Evolutionary conservation across 148 eudicot species (phyloP).

Genomic region (Rhododendron henanense): DNA sequence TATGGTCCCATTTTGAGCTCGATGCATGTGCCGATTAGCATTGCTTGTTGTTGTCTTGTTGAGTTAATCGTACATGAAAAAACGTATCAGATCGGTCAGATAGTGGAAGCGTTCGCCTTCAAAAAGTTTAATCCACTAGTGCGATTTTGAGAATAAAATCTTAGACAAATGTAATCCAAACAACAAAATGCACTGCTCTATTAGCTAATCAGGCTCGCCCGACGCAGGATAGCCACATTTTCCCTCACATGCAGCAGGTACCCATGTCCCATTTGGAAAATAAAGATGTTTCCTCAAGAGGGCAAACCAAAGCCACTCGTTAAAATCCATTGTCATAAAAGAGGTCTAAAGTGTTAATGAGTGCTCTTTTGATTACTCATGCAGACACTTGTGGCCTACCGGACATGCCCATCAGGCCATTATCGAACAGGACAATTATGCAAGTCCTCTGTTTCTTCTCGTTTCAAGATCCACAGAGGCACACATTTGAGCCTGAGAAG

Average conservation of each 20-base stretch:
- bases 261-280: not conserved
- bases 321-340: not conserved
- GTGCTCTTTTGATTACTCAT: not conserved
- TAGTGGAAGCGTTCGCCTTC: not conserved
- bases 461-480: not conserved
- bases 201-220: not conserved
- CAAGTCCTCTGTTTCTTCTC: not conserved
- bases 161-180: not conserved
- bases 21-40: not conserved
- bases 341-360: not conserved
- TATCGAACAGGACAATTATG: not conserved
- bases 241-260: not conserved
- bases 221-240: not conserved
- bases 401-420: not conserved
- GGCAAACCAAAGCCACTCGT: not conserved
- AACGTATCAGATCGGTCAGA: not conserved
- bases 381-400: not conserved
- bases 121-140: not conserved
- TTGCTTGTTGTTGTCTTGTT: not conserved
- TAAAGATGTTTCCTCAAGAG: not conserved
- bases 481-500: not conserved
- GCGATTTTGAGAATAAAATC: not conserved
- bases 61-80: not conserved
- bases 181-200: not conserved
- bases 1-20: not conserved